Evolutionary conservation across 225 moss, liverwort and hornwort genomes (phyloP).

Genomic region (Climacium dendroides): DNA sequence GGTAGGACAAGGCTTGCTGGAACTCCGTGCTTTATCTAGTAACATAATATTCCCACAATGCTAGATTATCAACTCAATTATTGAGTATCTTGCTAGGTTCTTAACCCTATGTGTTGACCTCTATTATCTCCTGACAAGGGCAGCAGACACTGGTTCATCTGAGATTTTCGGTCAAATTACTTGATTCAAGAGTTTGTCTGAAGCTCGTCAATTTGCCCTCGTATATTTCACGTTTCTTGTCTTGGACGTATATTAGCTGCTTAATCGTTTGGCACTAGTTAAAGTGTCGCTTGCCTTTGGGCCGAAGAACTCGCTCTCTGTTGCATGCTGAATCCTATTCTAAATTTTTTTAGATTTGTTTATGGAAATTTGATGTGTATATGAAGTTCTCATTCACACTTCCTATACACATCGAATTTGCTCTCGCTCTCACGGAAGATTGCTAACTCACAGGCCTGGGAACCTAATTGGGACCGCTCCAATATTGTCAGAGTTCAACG

Average conservation of each 20-base stretch:
- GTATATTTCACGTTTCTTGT: not conserved
- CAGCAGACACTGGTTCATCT: not conserved
- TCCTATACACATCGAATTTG: too few relatives aligned
- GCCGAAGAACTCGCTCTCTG: not conserved
- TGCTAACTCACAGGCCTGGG: not conserved
- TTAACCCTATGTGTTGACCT: not conserved
- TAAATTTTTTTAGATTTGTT: not conserved
- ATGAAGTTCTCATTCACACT: too few relatives aligned
- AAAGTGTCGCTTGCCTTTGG: too few relatives aligned
- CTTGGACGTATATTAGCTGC: not conserved
- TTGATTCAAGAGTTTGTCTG: not conserved
- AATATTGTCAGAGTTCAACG: not conserved
- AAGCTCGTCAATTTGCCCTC: not conserved
- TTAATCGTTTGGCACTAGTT: not conserved
- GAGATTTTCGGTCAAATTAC: not conserved
- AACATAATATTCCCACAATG: not conserved
- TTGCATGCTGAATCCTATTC: not conserved
- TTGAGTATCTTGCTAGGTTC: not conserved
- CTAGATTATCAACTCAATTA: not conserved
- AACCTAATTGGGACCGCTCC: not conserved
- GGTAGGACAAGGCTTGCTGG: not conserved
- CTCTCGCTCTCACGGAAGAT: not conserved
- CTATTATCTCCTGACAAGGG: not conserved
- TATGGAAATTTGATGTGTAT: too few relatives aligned
- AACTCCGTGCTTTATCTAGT: not conserved